Percentiles rank a stretch among this genome's conserved stretches.
Conservation (phyloP, 148 eudicot genomes). For the Nepenthes gracilis region DNA sequence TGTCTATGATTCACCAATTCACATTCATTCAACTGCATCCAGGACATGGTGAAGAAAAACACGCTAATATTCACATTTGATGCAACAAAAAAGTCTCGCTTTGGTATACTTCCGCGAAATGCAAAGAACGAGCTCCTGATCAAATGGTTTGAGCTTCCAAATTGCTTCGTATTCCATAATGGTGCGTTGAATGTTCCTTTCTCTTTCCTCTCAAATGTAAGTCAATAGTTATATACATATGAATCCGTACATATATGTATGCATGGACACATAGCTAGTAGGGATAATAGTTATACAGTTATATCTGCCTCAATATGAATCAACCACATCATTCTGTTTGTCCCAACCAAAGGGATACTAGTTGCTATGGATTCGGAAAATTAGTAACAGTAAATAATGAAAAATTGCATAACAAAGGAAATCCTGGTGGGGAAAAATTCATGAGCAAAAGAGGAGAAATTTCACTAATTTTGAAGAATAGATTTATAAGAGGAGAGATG, state of each 20-base stretch:
- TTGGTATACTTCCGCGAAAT: constrained; percentile 91
- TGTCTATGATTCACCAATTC: background rate
- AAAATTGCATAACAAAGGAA: too few relatives aligned
- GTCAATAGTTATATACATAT: background rate
- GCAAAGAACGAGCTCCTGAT: constrained; percentile 76
- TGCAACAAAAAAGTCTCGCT: constrained; percentile 67
- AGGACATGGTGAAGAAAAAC: constrained; percentile 94
- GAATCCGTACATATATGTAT: background rate
- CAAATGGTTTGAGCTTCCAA: constrained; percentile 97
- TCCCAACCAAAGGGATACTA: too few relatives aligned
- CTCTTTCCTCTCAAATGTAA: background rate
- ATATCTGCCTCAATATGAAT: too few relatives aligned
- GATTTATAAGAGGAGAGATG: too few relatives aligned
- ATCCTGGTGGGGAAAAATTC: too few relatives aligned
- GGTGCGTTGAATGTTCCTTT: constrained; percentile 31
- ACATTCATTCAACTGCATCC: constrained; percentile 1
- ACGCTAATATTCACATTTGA: constrained; percentile 61
- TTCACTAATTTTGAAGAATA: too few relatives aligned
- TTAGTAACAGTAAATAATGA: too few relatives aligned
- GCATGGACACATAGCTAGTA: too few relatives aligned
- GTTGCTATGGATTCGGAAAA: too few relatives aligned
- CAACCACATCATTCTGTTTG: too few relatives aligned
- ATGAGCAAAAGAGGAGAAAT: too few relatives aligned
- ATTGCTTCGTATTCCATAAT: constrained; percentile 94
- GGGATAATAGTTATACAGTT: too few relatives aligned